Conservation (phyloP, 768 basidiomycete genomes). For the Tulasnella sp. region DNA sequence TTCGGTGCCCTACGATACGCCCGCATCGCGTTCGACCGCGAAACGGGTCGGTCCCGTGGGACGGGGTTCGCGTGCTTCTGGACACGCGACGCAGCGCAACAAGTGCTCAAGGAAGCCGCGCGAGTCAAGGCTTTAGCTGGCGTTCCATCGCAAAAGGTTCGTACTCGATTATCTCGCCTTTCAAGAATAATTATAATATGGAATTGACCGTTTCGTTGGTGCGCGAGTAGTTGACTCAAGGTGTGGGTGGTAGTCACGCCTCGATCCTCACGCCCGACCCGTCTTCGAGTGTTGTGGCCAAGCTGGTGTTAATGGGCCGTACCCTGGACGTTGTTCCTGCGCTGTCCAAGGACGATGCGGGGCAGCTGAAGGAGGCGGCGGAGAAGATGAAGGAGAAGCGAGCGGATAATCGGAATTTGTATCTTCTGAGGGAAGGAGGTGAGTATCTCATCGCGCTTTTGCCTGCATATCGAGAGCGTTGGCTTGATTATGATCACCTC, state of each 20-base stretch:
- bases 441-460: too few species aligned
- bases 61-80: slow-evolving; percentile 97
- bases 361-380: slow-evolving; percentile 76
- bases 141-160: neutral
- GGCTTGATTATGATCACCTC: neutral
- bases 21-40: slow-evolving; percentile 74
- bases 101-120: slow-evolving; percentile 70
- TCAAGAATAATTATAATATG: neutral
- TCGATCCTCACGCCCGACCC: slow-evolving; percentile 91
- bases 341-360: slow-evolving; percentile 81
- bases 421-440: slow-evolving; percentile 95
- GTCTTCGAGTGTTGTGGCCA: slow-evolving; percentile 68
- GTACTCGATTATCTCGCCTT: neutral
- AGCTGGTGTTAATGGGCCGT: slow-evolving; percentile 80
- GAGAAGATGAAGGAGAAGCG: slow-evolving; percentile 77
- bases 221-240: too few species aligned
- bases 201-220: too few species aligned
- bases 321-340: slow-evolving; percentile 86
- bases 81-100: slow-evolving; percentile 83
- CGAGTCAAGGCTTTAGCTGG: slow-evolving; percentile 22
- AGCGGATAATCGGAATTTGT: slow-evolving; percentile 83
- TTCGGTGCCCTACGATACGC: slow-evolving; percentile 93
- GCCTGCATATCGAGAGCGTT: too few species aligned
- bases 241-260: too few species aligned
- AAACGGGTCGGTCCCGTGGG: slow-evolving; percentile 78